A percentile compares a stretch with the other conserved stretches of the same genome.
Conservation (phyloP, 805 yeast species). For the Candida maesae region DNA sequence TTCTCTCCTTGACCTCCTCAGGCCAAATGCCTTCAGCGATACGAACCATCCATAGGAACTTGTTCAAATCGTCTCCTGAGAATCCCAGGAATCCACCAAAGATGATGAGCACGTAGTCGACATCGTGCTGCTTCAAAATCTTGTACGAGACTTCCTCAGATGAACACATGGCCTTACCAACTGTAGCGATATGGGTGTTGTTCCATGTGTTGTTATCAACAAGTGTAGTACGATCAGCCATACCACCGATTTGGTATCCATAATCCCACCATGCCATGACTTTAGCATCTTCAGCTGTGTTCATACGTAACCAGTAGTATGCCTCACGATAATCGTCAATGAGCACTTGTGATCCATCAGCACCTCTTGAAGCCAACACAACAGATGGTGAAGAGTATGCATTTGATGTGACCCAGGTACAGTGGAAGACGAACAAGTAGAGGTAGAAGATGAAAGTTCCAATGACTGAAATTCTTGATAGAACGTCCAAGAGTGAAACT, state of each 20-base stretch:
- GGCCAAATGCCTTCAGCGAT: conserved; percentile 99
- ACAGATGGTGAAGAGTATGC: conserved; percentile 98
- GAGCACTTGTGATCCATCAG: conserved; percentile 80
- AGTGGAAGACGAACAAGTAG: conserved; percentile 80
- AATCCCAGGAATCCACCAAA: conserved; percentile 94
- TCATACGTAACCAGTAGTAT: conserved; percentile 97
- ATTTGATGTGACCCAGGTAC: conserved; percentile 95
- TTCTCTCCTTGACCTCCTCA: conserved; percentile 86
- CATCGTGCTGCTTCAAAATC: conserved; percentile 85
- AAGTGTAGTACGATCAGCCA: conserved; percentile 98
- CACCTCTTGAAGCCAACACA: conserved; percentile 75
- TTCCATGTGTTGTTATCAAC: conserved; percentile 99
- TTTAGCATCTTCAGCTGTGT: conserved; percentile 92
- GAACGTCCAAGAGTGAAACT: conserved; percentile 24
- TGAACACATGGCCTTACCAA: conserved; percentile 96
- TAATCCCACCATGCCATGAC: conserved; percentile 99
- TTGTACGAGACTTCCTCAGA: conserved; percentile 85
- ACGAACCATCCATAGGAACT: conserved; percentile 98
- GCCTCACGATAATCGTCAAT: conserved; percentile 99
- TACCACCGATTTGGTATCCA: conserved; percentile 99
- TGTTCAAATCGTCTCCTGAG: conserved; percentile 95
- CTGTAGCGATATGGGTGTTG: conserved; percentile 98
- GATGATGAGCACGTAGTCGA: conserved; percentile 87
- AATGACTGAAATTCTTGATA: conserved; percentile 61
- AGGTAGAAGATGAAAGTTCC: conserved; percentile 71